These are phyloP conservation scores for Hypoxylon sp. DNA, from an alignment of 2,329 filamentous ascomycete genomes.

Conservation along the genomic window DNA sequence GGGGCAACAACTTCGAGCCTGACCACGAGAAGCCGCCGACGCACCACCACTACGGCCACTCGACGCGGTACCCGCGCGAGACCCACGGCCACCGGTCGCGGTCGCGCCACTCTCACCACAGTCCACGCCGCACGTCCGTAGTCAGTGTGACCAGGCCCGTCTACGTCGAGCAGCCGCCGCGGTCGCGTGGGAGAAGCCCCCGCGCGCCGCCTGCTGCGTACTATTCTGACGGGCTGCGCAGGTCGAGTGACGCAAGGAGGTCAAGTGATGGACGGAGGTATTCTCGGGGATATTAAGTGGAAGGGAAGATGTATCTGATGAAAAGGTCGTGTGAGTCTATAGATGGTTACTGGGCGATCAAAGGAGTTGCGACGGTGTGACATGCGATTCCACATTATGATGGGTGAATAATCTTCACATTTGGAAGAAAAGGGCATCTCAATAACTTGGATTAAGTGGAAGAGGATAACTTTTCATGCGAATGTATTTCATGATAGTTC, in stretches of 20 bases:
- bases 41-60: slow-evolving; percentile 18
- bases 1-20: slow-evolving; percentile 47
- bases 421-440: slow-evolving; percentile 8
- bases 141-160: slow-evolving; percentile 42
- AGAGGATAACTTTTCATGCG: slow-evolving; percentile 1
- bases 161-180: slow-evolving; percentile 29
- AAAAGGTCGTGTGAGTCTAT: background rate
- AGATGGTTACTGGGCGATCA: background rate
- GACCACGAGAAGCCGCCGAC: slow-evolving; percentile 44
- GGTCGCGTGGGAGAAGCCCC: slow-evolving; percentile 42
- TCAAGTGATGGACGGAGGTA: slow-evolving; percentile 43
- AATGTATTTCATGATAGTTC: slow-evolving; percentile 12
- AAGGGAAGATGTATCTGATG: background rate
- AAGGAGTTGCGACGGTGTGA: background rate
- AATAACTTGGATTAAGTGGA: background rate
- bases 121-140: slow-evolving; percentile 38
- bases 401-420: background rate
- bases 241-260: slow-evolving; percentile 41
- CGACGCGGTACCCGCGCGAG: slow-evolving; percentile 31
- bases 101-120: slow-evolving; percentile 39
- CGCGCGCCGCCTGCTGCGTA: slow-evolving; percentile 44
- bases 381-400: background rate
- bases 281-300: slow-evolving; percentile 28
- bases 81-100: slow-evolving; percentile 41
- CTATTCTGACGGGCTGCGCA: slow-evolving; percentile 38